A percentile compares a stretch with the other conserved stretches of the same genome.
phyloP scores from a whole-genome alignment of 2,329 filamentous ascomycete species.

The Botrytis fragariae region DNA sequence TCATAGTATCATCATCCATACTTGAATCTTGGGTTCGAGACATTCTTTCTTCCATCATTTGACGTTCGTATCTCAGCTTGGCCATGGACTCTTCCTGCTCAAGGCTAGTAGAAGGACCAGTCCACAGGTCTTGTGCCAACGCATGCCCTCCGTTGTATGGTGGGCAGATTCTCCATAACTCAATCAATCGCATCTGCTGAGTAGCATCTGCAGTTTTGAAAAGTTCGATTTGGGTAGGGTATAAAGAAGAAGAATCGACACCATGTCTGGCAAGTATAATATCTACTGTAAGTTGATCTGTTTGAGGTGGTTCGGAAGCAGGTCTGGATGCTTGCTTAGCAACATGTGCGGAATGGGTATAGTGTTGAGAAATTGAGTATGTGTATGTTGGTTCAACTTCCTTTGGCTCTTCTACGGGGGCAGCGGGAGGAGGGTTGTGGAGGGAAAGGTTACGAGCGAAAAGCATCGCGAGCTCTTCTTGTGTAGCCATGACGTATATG shows the following conservation, averaged over 20 bases:
- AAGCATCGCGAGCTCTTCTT: constrained; percentile 79
- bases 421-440: constrained; percentile 35
- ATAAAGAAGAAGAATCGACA: constrained; percentile 67
- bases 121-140: constrained; percentile 55
- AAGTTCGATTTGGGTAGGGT: constrained; percentile 71
- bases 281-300: constrained; percentile 52
- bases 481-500: constrained; percentile 53
- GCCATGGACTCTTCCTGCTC: constrained; percentile 55
- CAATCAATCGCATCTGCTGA: constrained; percentile 50
- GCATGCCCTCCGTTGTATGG: constrained; percentile 58
- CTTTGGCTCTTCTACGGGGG: constrained; percentile 38
- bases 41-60: constrained; percentile 43
- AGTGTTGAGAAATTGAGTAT: constrained; percentile 79
- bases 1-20: constrained; percentile 46
- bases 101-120: constrained; percentile 55
- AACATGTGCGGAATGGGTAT: constrained; percentile 75
- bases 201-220: constrained; percentile 72
- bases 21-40: constrained; percentile 40
- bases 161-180: constrained; percentile 25
- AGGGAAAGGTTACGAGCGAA: constrained; percentile 76
- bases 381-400: constrained; percentile 50
- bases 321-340: constrained; percentile 46
- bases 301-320: constrained; percentile 51
- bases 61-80: constrained; percentile 57
- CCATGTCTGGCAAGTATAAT: constrained; percentile 62